A percentile compares a stretch with the other conserved stretches of the same genome.
These are phyloP conservation scores for Colletotrichum eleusines DNA, from an alignment of 2,329 filamentous ascomycete species.

Conservation along the genomic window DNA sequence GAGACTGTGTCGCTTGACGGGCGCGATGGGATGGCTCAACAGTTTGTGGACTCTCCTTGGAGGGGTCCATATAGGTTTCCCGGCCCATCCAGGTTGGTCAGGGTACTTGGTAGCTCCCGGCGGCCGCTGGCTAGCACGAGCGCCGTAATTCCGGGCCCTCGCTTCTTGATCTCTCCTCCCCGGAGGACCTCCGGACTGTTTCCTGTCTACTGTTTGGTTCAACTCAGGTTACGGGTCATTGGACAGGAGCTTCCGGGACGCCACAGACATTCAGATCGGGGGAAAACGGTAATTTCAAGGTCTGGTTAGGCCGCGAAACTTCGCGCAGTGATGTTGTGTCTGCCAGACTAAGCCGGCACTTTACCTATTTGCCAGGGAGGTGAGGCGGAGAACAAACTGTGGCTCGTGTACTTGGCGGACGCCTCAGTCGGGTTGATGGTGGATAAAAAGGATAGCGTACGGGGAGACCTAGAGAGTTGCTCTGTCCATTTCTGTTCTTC, in stretches of 20 bases:
- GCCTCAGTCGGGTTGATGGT: constrained; percentile 25
- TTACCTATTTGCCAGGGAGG: too few species aligned
- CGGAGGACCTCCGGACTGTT: constrained; percentile 8
- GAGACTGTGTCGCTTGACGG: constrained; percentile 9
- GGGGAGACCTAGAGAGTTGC: constrained; percentile 11
- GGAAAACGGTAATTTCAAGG: constrained; percentile 6
- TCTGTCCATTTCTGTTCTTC: neutral
- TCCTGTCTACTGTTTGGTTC: neutral
- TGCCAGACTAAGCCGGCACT: too few species aligned
- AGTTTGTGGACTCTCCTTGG: neutral
- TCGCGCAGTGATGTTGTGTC: neutral
- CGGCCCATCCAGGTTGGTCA: constrained; percentile 8
- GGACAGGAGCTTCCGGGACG: neutral
- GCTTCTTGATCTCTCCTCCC: neutral
- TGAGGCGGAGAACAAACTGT: too few species aligned
- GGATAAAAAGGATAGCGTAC: neutral
- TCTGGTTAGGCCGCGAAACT: constrained; percentile 6
- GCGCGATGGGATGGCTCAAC: neutral
- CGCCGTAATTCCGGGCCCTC: neutral
- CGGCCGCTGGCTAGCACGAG: neutral
- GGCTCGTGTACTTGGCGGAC: constrained; percentile 32
- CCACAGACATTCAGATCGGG: constrained; percentile 28
- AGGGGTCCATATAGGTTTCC: constrained; percentile 5
- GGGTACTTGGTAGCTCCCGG: constrained; percentile 1
- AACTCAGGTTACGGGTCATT: neutral